Percentiles rank a stretch among this genome's conserved stretches.
Conservation (phyloP, 2,329 filamentous ascomycete species). For the Magnaporthiopsis rhizophila region DNA sequence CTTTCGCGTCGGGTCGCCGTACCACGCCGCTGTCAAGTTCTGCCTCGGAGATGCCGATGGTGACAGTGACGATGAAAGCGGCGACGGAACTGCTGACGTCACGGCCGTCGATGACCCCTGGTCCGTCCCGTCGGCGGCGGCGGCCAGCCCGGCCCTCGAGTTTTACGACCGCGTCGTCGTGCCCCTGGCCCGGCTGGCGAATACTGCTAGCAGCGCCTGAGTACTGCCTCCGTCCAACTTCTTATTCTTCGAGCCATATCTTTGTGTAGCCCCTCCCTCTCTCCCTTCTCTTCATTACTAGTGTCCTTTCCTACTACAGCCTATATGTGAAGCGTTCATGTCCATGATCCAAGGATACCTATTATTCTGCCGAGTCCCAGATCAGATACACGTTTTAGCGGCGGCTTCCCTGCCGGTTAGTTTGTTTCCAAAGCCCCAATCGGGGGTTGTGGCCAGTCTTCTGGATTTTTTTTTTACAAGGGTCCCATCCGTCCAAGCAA, state of each 20-base stretch:
- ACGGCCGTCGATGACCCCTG: background rate
- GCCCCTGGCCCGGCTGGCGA: slow-evolving; percentile 1
- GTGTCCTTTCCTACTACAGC: background rate
- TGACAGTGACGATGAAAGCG: background rate
- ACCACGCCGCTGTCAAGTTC: slow-evolving; percentile 1
- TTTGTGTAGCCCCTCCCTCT: no score
- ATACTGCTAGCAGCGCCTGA: background rate
- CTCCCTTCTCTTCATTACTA: no score
- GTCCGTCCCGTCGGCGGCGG: background rate
- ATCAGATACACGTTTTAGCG: background rate
- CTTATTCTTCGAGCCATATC: no score
- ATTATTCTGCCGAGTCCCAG: background rate
- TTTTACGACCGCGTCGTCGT: slow-evolving; percentile 7
- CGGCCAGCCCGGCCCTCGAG: slow-evolving; percentile 3
- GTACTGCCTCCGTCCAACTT: background rate
- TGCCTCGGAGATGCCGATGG: slow-evolving; percentile 4
- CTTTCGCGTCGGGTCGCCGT: slow-evolving; percentile 2
- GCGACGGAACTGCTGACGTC: background rate
- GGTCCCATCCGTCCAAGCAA: background rate
- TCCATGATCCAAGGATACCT: background rate
- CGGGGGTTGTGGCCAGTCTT: background rate
- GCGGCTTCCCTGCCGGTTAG: no score
- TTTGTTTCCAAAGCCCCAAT: background rate
- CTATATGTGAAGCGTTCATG: background rate
- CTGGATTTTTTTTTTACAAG: background rate